Conservation (phyloP, 768 basidiomycete genomes). For the Hericium coralloides region DNA sequence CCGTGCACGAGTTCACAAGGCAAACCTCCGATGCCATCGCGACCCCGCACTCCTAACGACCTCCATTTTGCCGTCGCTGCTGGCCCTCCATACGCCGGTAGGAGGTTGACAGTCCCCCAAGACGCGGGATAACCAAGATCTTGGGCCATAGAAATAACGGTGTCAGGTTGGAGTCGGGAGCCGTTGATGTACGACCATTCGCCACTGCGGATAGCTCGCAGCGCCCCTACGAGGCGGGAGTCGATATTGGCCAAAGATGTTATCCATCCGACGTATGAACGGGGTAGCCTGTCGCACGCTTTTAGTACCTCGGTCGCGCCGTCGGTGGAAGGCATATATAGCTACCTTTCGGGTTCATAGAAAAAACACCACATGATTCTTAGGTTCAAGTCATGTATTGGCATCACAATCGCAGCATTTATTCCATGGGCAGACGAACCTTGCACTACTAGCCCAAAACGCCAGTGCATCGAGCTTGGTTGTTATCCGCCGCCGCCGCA, state of each 20-base stretch:
- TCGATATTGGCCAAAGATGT: conserved; percentile 61
- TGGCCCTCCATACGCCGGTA: conserved; percentile 58
- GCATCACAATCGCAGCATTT: not conserved
- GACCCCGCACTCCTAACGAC: conserved; percentile 39
- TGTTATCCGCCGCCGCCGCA: conserved; percentile 26
- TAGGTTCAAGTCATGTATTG: not conserved
- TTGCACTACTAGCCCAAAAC: conserved; percentile 73
- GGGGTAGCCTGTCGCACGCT: conserved; percentile 36
- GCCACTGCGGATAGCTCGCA: conserved; percentile 45
- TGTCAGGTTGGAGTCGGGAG: conserved; percentile 28
- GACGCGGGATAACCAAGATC: conserved; percentile 49
- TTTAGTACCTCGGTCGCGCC: not conserved
- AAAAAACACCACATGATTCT: conserved; percentile 91
- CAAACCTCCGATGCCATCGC: conserved; percentile 54
- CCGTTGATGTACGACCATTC: conserved; percentile 52
- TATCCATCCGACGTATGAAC: conserved; percentile 66
- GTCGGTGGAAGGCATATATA: not conserved
- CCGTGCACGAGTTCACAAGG: conserved; percentile 74
- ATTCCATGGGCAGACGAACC: conserved; percentile 33
- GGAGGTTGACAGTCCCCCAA: conserved; percentile 52
- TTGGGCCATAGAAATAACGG: conserved; percentile 37
- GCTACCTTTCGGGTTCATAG: conserved; percentile 62
- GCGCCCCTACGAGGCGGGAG: conserved; percentile 40
- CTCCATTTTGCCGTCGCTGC: conserved; percentile 47
- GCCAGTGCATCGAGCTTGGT: conserved; percentile 55